Percentiles rank a stretch among this genome's conserved stretches.
Evolutionary conservation across 2,329 filamentous ascomycete species (phyloP).

Genomic region (Sporothrix variecibatus): DNA sequence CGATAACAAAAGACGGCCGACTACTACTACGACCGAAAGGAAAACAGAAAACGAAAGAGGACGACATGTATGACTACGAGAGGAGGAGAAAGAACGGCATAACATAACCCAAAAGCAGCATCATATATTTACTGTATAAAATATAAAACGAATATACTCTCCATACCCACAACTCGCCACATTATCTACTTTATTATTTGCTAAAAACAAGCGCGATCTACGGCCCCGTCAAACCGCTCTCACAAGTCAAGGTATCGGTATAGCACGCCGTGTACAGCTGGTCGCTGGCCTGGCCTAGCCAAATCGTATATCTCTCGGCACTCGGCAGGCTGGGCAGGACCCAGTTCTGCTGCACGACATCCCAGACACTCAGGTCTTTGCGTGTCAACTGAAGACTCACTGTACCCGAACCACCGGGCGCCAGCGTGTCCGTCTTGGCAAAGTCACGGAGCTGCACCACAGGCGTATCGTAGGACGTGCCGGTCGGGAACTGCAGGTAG

Average conservation of each 20-base stretch:
- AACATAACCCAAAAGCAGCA: background rate
- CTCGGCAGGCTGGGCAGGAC: slow-evolving; percentile 43
- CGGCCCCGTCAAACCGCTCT: slow-evolving; percentile 39
- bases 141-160: slow-evolving; percentile 1
- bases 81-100: background rate
- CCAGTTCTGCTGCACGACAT: slow-evolving; percentile 51
- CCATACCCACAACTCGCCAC: background rate
- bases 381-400: slow-evolving; percentile 43
- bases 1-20: background rate
- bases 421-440: slow-evolving; percentile 38
- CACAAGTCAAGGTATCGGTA: slow-evolving; percentile 43
- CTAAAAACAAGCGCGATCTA: slow-evolving; percentile 3
- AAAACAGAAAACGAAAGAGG: background rate
- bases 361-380: slow-evolving; percentile 53
- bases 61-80: slow-evolving; percentile 9
- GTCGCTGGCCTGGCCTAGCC: slow-evolving; percentile 49
- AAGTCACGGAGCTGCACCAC: slow-evolving; percentile 43
- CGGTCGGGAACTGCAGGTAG: slow-evolving; percentile 40
- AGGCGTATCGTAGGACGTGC: slow-evolving; percentile 38
- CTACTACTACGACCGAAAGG: background rate
- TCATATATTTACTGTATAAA: slow-evolving; percentile 16
- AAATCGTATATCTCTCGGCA: slow-evolving; percentile 45
- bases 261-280: slow-evolving; percentile 44
- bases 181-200: background rate
- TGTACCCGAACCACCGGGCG: slow-evolving; percentile 36